Conservation (phyloP, 345 rosid genomes). For the Triadica sebifera region DNA sequence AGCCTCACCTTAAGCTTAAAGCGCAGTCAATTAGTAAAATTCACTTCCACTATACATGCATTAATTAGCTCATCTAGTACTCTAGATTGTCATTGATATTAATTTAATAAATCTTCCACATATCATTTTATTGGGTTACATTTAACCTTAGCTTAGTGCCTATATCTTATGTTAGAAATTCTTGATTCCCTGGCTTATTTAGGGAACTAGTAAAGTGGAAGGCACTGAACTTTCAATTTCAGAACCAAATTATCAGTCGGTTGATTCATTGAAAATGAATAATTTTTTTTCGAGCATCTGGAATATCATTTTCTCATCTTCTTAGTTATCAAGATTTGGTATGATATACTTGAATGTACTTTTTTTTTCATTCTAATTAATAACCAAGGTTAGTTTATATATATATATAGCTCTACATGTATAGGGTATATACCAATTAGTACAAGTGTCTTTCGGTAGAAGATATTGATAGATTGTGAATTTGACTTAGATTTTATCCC, state of each 20-base stretch:
- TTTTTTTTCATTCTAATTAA: conserved; percentile 10
- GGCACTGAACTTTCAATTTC: conserved; percentile 18
- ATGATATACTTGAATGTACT: conserved; percentile 34
- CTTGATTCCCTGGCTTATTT: conserved; percentile 22
- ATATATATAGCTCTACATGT: not conserved
- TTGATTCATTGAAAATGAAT: conserved; percentile 13
- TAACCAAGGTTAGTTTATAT: not conserved
- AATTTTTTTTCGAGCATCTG: conserved; percentile 20
- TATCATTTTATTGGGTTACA: no score
- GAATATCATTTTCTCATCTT: conserved; percentile 24
- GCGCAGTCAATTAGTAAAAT: not conserved
- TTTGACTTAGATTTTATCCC: conserved; percentile 7
- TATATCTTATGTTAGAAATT: conserved; percentile 8
- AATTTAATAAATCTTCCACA: no score
- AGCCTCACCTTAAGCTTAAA: no score
- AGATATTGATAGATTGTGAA: conserved; percentile 2
- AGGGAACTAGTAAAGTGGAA: conserved; percentile 17
- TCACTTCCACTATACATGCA: not conserved
- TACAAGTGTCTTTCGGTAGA: no score
- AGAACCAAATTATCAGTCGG: conserved; percentile 24
- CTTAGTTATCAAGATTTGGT: conserved; percentile 32
- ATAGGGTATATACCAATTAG: conserved; percentile 28
- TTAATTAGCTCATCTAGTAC: no score
- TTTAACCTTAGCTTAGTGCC: no score
- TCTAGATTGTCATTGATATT: no score